A percentile compares a stretch with the other conserved stretches of the same genome.
Conservation (phyloP, 2,329 filamentous ascomycete species). For the Triangularia verruculosa region DNA sequence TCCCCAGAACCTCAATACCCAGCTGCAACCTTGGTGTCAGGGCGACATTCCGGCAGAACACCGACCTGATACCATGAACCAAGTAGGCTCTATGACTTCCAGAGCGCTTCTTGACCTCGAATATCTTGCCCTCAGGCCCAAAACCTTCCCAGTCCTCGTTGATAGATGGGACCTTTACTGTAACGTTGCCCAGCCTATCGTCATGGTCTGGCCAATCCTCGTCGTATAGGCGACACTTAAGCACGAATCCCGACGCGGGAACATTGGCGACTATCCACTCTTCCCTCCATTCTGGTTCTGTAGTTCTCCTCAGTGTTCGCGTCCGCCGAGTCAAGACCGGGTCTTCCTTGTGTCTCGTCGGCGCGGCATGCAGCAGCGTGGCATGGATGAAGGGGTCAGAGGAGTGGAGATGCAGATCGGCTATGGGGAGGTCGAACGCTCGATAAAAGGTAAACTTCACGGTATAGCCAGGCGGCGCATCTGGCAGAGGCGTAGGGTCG, state of each 20-base stretch:
- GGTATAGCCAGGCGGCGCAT: constrained; percentile 75
- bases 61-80: constrained; percentile 64
- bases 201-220: constrained; percentile 85
- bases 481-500: constrained; percentile 73
- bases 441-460: constrained; percentile 80
- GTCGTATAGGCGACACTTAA: constrained; percentile 86
- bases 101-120: constrained; percentile 75
- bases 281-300: constrained; percentile 76
- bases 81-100: constrained; percentile 85
- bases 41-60: constrained; percentile 59
- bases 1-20: constrained; percentile 74
- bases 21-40: constrained; percentile 70
- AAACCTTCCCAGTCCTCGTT: constrained; percentile 67
- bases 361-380: constrained; percentile 68
- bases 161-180: constrained; percentile 61
- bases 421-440: constrained; percentile 76
- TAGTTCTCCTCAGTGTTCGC: constrained; percentile 67
- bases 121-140: constrained; percentile 55
- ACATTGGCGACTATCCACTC: constrained; percentile 89
- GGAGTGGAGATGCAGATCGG: constrained; percentile 72
- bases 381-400: constrained; percentile 82
- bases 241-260: constrained; percentile 72
- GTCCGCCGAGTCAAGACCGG: constrained; percentile 72
- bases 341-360: constrained; percentile 80
- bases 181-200: constrained; percentile 83